Evolutionary conservation across 2,329 filamentous ascomycete genomes (phyloP).

Genomic region (Nectriaceae sp.): DNA sequence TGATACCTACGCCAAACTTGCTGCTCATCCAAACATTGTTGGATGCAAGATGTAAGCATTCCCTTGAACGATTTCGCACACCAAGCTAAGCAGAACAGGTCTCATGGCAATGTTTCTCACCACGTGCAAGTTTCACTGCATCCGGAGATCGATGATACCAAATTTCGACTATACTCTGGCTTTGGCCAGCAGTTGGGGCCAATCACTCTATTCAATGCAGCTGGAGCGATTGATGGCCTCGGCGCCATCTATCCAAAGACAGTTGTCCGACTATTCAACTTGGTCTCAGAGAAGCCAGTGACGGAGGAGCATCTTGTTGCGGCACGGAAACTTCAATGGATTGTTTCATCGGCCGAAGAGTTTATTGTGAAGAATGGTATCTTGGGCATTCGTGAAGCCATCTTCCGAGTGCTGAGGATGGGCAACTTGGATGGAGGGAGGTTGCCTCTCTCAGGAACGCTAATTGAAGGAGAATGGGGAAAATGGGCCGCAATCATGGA

Average conservation of each 20-base stretch:
- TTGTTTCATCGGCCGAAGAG: conserved; percentile 62
- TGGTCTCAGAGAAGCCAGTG: conserved; percentile 38
- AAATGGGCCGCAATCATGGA: conserved; percentile 16
- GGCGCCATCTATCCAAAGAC: conserved; percentile 66
- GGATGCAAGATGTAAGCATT: conserved; percentile 59
- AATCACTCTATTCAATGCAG: conserved; percentile 62
- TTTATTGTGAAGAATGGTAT: conserved; percentile 62
- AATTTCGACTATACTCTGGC: conserved; percentile 66
- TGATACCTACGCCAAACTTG: conserved; percentile 58
- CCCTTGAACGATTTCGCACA: neutral
- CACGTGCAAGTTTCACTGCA: conserved; percentile 64
- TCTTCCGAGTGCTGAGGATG: conserved; percentile 56
- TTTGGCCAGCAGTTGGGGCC: conserved; percentile 68
- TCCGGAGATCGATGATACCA: conserved; percentile 59
- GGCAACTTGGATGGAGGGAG: conserved; percentile 60
- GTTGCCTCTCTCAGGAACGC: conserved; percentile 57
- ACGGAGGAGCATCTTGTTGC: neutral
- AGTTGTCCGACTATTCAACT: conserved; percentile 57
- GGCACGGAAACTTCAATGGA: conserved; percentile 52
- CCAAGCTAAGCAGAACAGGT: conserved; percentile 29
- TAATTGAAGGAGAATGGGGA: conserved; percentile 46
- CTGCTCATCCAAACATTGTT: conserved; percentile 65
- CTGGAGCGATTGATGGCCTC: conserved; percentile 67
- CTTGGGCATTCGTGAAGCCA: conserved; percentile 65
- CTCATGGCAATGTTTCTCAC: conserved; percentile 65